Conservation (phyloP, 164 flowering plant species). For the Umbellularia californica region DNA sequence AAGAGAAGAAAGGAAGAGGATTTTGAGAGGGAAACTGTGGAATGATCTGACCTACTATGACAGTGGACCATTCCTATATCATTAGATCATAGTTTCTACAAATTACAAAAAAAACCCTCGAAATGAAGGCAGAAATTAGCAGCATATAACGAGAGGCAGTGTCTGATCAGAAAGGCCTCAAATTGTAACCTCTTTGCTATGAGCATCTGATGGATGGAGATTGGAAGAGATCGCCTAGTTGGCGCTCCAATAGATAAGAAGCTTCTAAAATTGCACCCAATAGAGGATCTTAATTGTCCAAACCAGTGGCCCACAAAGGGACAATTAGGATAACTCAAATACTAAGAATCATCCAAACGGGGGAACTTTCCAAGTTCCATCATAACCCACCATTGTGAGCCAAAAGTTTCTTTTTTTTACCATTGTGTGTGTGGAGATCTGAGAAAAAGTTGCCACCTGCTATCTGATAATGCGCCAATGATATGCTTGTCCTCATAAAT, state of each 20-base stretch:
- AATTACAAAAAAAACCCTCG: no score
- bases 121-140: neutral
- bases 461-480: slow-evolving; percentile 53
- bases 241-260: neutral
- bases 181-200: neutral
- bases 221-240: neutral
- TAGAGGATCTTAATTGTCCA: neutral
- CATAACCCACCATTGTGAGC: no score
- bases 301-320: neutral
- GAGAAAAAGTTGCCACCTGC: slow-evolving; percentile 43
- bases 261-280: neutral
- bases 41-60: no score
- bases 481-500: slow-evolving; percentile 54
- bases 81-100: no score
- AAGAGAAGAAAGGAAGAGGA: no score
- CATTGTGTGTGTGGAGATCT: no score
- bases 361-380: no score
- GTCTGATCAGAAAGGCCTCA: neutral
- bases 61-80: no score
- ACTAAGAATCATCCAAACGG: no score
- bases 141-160: neutral
- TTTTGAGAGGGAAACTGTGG: no score
- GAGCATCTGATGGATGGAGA: neutral
- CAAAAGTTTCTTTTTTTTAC: no score
- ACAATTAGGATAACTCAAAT: neutral